Evolutionary conservation across 208 protist genomes (phyloP), one percentile per base, ranked within the genome.

Genomic region (Acanthamoeba castellanii): DNA sequence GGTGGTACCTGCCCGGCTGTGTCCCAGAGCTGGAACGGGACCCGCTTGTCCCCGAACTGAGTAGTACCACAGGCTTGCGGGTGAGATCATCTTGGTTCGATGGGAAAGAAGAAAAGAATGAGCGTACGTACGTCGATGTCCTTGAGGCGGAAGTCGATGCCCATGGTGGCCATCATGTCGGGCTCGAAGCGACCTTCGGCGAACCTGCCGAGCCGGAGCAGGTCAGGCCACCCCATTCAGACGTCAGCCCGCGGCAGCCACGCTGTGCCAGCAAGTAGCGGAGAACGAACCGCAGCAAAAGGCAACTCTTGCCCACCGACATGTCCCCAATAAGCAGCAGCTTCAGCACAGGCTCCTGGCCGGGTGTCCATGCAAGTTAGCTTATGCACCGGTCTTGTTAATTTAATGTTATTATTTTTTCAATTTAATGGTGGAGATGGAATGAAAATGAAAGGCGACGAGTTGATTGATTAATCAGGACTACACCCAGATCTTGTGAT

Each of bases 131-230:
- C 70, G 30, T 78, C 70, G n/a, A 78, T 30, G 9, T n/a, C 27
- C 70, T 78, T 78, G 70, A 78, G 70, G 27, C 70, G 70, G 20
- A 78, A 78, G 70, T 78, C 70, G n/a, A 78, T 78, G 30, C 70
- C 70, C 70, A 78, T 78, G 30, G 70, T 78, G 16, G 70, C 70
- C 70, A 78, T 78, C 37, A 78, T 78, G 70, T 78, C 70, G 8
- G 22, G 70, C 20, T 78, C 70, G 70, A 78, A 78, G 30, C 30
- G 22, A n/a, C 37, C 70, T 78, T 78, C 70, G 9, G 70, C 30
- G 70, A 78, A 78, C 30, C 37, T 66, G 59, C 25, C 16, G 20
- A 16, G 3, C 11, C 2, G 20, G 59, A 16, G 22, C 59, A 16
- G 3, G 9, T n/a, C n/a, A n/a, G n/a, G n/a, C n/a, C n/a, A n/a